A percentile compares a stretch with the other conserved stretches of the same genome.
These are phyloP conservation scores for Penicillium hordei DNA, from an alignment of 2,329 filamentous ascomycete species.

Conservation along the genomic window DNA sequence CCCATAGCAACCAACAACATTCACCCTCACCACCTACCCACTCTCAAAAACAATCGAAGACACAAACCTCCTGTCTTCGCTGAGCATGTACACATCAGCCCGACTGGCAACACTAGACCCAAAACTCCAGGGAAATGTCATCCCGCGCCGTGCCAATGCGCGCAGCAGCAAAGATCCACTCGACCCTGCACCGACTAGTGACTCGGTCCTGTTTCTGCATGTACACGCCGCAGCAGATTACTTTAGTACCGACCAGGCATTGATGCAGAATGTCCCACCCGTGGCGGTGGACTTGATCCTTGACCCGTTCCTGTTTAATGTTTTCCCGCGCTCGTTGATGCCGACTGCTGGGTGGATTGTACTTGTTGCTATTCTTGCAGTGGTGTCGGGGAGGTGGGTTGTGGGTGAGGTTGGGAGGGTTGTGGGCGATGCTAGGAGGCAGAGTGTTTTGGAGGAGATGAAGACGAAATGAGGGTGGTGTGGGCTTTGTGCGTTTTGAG, in stretches of 20 bases:
- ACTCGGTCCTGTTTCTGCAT: conserved; percentile 68
- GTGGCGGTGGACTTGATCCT: conserved; percentile 80
- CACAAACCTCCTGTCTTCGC: conserved; percentile 62
- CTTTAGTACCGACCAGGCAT: conserved; percentile 68
- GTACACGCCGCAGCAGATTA: conserved; percentile 80
- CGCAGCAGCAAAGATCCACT: not conserved
- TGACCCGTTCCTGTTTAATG: conserved; percentile 78
- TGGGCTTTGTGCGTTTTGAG: not conserved
- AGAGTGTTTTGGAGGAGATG: conserved; percentile 15
- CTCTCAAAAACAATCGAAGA: conserved; percentile 62
- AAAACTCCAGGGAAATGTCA: conserved; percentile 14
- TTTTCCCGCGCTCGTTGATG: conserved; percentile 74
- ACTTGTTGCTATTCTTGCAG: conserved; percentile 57
- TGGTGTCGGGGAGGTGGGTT: conserved; percentile 44
- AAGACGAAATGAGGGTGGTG: conserved; percentile 19
- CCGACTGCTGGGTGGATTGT: conserved; percentile 70
- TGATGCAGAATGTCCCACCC: conserved; percentile 73
- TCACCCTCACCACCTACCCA: conserved; percentile 66
- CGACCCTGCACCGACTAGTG: conserved; percentile 25
- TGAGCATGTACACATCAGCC: conserved; percentile 61
- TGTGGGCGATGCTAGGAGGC: conserved; percentile 21
- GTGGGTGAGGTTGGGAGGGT: conserved; percentile 27
- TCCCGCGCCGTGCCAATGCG: conserved; percentile 7
- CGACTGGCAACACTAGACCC: conserved; percentile 41
- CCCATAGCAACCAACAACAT: conserved; percentile 77